Evolutionary conservation across 768 basidiomycete genomes (phyloP), one percentile per base, ranked within the genome.

Genomic region (Tulasnella sp.): DNA sequence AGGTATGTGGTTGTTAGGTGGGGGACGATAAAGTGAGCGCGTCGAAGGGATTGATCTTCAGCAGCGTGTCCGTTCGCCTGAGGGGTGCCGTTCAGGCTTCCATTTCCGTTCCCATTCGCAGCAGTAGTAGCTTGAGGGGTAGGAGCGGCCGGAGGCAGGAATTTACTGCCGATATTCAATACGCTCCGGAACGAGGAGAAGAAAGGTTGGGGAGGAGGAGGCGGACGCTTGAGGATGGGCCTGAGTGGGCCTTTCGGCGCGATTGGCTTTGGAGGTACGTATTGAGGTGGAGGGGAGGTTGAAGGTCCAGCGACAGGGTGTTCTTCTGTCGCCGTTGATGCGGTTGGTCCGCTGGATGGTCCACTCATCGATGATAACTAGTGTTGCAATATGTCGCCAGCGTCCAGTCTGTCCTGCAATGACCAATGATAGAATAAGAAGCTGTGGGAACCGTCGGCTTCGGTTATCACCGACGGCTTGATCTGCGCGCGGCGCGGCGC

Each of bases 11-110:
- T 88, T 30, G 82, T 83, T 65, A 96, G 80, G 65, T 87, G 80
- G 0, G 89, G 89, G 11, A 96, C 75, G 64, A 95, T 88, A 69
- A 97, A 97, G 66, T 95, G 88, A 0, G 94, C 96, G 51, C 88
- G 74, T 68, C 88, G 91, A 63, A 95, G 77, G 10, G 88, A 81
- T 66, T 75, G 67, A 80, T 80, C 51, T 71, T 71, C 32, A 21
- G 34, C 43, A 2, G 41, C 26, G 4, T 32, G 29, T 24, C 42
- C 43, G 11, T 30, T 24, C 13, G 60, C 43, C 21, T 44, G 55
- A 26, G 54, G 41, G 41, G 51, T 27, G 24, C 43, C 56, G 32
- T 59, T 59, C 21, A 30, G 0, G 19, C 21, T 26, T 49, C 45
- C 47, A 32, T 10, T n/a, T 23, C 26, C 60, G 27, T 30, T 27